Evolutionary conservation across 371 early-diverging fungal species (phyloP), one percentile per base, ranked within the genome.

Genomic region (Sanchytrium tribonematis): DNA sequence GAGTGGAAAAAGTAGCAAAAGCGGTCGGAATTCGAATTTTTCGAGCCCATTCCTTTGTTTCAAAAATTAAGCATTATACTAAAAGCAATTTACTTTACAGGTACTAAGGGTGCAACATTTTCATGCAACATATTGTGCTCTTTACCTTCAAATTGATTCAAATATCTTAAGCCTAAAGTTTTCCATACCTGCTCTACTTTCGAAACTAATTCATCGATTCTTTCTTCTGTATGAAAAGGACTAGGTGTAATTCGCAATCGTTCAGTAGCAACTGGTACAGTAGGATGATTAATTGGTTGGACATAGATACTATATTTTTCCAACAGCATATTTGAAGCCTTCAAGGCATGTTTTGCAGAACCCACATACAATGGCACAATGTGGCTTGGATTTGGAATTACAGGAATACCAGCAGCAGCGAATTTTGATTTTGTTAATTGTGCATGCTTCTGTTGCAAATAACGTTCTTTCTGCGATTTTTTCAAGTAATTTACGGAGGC

Each of bases 331-430:
- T 97, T 94, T 30, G 89, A 88, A 29, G 94, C 92, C 17, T 81
- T 80, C 77, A 92, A 92, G 75, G 90, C 88, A 66, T 83, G 81
- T 73, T 91, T 90, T 69, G 97, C 96, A 76, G 95, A 90, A 67
- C 97, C 96, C 30, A 97, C 84, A 67, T 95, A 82, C 27, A 97
- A 90, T 30, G 97, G 97, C 31, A 95, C 93, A 77, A 97, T 97
- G 80, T 97, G 97, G 72, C 89, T 89, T 2, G 97, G 97, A 79
- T 97, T 97, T 73, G 94, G 94, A 29, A 94, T 83, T 1, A 94
- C 97, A 5, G 96, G 96, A 74, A 97, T 93, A 71, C 88, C 93
- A 29, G 87, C 78, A 1, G 81, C 79, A 31, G 79, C 84, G 68
- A 97, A 80, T 17, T 83, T 85, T 28, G 80, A 76, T 81, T 97